Conservation (phyloP, 495 filamentous ascomycete species). For the Viridothelium virens region DNA sequence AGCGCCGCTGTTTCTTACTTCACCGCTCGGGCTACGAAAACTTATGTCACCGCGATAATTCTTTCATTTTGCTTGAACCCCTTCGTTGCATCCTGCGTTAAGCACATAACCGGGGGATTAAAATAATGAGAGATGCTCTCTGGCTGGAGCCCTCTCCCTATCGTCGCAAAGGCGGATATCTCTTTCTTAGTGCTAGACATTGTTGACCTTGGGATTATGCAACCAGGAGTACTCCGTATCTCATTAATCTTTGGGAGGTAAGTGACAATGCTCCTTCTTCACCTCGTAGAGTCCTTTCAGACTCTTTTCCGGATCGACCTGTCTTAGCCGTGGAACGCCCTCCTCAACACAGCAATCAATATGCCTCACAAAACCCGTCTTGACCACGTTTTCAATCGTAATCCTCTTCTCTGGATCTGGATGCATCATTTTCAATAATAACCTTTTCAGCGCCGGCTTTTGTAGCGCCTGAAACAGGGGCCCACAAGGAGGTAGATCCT, state of each 20-base stretch:
- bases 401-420: constrained; percentile 60
- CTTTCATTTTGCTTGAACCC: no score
- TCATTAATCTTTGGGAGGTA: neutral
- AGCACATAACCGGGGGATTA: no score
- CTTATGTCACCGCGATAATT: no score
- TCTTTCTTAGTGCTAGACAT: no score
- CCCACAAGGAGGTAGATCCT: constrained; percentile 42
- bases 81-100: no score
- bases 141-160: no score
- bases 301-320: neutral
- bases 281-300: neutral
- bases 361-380: constrained; percentile 54
- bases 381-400: constrained; percentile 53
- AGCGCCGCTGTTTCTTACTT: no score
- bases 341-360: constrained; percentile 60
- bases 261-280: neutral
- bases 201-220: no score
- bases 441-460: constrained; percentile 48
- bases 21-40: no score
- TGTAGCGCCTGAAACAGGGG: constrained; percentile 39
- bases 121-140: no score
- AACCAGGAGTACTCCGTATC: no score
- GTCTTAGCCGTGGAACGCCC: constrained; percentile 4
- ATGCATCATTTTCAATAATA: constrained; percentile 70
- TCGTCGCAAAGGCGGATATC: no score